A percentile compares a stretch with the other conserved stretches of the same genome.
Evolutionary conservation across 2,329 filamentous ascomycete species (phyloP).

Genomic region (Fusarium austroafricanum): DNA sequence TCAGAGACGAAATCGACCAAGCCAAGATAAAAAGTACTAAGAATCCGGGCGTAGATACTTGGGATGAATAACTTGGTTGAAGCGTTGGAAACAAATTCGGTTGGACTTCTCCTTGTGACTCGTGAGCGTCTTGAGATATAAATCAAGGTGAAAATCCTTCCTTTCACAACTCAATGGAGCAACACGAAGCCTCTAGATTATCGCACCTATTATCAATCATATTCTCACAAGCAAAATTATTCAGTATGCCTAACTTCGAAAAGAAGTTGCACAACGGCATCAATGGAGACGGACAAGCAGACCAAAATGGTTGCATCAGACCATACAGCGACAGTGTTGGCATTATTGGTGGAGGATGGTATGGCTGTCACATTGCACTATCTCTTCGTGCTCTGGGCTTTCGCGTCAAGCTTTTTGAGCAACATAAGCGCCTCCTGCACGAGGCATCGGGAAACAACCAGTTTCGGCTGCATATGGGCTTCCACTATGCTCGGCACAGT

Average conservation of each 20-base stretch:
- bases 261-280: neutral
- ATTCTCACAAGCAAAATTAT: too few species aligned
- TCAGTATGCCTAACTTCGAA: neutral
- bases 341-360: conserved; percentile 8
- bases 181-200: neutral
- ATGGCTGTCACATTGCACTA: conserved; percentile 5
- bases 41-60: neutral
- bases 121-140: neutral
- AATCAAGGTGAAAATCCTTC: neutral
- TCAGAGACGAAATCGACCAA: neutral
- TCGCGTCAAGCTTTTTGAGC: neutral
- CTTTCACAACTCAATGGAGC: neutral
- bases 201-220: neutral
- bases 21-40: neutral
- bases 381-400: neutral
- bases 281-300: neutral
- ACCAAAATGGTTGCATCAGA: neutral
- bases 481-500: conserved; percentile 13
- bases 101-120: too few species aligned
- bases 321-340: neutral
- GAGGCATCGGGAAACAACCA: conserved; percentile 15
- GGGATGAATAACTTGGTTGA: neutral
- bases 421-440: conserved; percentile 5
- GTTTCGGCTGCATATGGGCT: conserved; percentile 8
- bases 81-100: too few species aligned